These are phyloP conservation scores for Boletus bicolor DNA, from an alignment of 768 basidiomycete genomes.

Conservation along the genomic window DNA sequence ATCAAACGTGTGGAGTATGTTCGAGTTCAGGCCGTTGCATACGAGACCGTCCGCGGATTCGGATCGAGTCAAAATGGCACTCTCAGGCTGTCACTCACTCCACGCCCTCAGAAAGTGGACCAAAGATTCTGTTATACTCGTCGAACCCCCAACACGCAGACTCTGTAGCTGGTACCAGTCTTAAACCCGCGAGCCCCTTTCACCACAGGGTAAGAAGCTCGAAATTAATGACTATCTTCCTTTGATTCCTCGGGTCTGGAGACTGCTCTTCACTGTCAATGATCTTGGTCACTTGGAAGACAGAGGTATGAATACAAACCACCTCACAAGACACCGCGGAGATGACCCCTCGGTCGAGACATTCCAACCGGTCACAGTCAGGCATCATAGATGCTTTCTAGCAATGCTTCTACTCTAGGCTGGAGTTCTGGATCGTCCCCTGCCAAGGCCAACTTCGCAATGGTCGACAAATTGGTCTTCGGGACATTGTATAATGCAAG, in stretches of 20 bases:
- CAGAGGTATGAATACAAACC: not conserved
- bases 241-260: not conserved
- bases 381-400: conserved; percentile 44
- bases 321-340: not conserved
- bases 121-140: not conserved
- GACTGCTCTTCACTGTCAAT: not conserved
- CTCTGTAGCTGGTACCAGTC: not conserved
- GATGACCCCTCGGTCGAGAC: not conserved
- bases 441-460: conserved; percentile 39
- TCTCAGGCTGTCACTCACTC: not conserved
- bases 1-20: conserved; percentile 6
- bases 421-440: conserved; percentile 35
- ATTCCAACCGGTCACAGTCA: not conserved
- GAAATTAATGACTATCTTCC: not conserved
- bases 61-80: not conserved
- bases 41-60: not conserved
- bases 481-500: conserved; percentile 66
- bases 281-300: not conserved
- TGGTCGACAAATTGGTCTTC: conserved; percentile 45
- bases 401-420: conserved; percentile 43
- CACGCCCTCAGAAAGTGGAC: not conserved
- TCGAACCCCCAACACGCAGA: not conserved
- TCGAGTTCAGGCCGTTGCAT: not conserved
- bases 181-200: not conserved
- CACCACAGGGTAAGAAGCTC: not conserved